Percentiles rank a stretch among this genome's conserved stretches.
phyloP scores from a whole-genome alignment of 306 rosid species.

The Aeschynomene evenia region DNA sequence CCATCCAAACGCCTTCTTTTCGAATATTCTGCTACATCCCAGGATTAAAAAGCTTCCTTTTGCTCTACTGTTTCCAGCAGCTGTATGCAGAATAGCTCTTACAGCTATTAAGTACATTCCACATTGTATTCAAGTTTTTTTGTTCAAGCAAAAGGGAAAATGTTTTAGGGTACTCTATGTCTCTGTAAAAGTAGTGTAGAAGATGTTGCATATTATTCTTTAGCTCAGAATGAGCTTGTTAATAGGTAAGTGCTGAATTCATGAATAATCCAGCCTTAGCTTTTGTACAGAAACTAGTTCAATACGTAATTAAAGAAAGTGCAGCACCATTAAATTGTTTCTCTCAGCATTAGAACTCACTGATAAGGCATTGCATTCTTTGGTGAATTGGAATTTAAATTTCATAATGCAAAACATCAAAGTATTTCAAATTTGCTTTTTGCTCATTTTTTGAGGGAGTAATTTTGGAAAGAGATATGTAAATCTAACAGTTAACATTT shows the following conservation, averaged over 20 bases:
- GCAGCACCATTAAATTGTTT: not conserved
- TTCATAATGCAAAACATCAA: not conserved
- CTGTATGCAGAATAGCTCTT: not conserved
- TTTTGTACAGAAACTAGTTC: conserved; percentile 32
- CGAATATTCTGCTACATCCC: conserved; percentile 74
- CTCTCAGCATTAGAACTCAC: too few relatives aligned
- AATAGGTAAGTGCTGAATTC: conserved; percentile 28
- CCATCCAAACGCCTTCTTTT: conserved; percentile 71
- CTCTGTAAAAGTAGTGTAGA: conserved; percentile 20
- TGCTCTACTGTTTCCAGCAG: not conserved
- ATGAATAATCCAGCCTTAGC: not conserved
- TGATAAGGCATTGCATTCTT: too few relatives aligned
- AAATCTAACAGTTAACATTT: not conserved
- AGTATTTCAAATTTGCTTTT: too few relatives aligned
- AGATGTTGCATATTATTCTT: conserved; percentile 36
- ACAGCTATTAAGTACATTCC: not conserved
- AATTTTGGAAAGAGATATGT: too few relatives aligned
- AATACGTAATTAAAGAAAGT: conserved; percentile 33
- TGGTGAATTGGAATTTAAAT: not conserved
- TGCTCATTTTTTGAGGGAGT: not conserved
- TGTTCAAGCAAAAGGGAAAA: not conserved
- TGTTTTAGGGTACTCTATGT: not conserved
- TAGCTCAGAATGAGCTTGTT: conserved; percentile 55
- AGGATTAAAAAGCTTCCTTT: conserved; percentile 44
- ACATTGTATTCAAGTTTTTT: not conserved